Conservation (phyloP, 75 land plant genomes). For the Gnetum montanum region DNA sequence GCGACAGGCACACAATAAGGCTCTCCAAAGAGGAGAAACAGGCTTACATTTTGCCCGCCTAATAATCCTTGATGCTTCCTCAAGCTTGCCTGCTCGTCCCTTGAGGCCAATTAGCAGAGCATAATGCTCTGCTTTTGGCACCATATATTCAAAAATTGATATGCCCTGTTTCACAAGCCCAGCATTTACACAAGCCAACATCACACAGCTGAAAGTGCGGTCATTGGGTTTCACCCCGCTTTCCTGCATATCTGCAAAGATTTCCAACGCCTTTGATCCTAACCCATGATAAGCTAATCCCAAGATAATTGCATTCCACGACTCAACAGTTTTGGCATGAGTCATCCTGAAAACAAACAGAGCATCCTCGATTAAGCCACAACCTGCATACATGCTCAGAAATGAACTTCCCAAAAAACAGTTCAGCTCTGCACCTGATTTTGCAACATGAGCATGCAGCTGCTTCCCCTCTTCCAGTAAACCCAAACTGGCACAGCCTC, state of each 20-base stretch:
- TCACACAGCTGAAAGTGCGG: constrained; percentile 9
- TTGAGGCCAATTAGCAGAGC: constrained; percentile 3
- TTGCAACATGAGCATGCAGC: constrained; percentile 23
- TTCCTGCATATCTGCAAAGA: constrained; percentile 15
- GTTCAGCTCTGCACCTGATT: constrained; percentile 12
- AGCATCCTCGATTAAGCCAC: constrained; percentile 11
- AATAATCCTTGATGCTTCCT: neutral
- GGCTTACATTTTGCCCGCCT: neutral
- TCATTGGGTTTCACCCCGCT: constrained; percentile 12
- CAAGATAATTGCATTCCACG: constrained; percentile 27
- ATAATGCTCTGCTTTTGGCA: constrained; percentile 6
- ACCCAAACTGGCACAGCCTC: constrained; percentile 4
- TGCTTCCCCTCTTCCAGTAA: constrained; percentile 9
- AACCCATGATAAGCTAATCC: constrained; percentile 12
- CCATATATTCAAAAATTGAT: neutral
- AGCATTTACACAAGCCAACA: neutral
- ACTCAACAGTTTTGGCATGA: constrained; percentile 12
- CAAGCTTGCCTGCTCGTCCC: constrained; percentile 9
- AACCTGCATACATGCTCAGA: constrained; percentile 24
- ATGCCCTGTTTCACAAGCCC: constrained; percentile 2
- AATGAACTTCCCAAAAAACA: constrained; percentile 22
- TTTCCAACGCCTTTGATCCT: constrained; percentile 14
- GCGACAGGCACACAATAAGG: constrained; percentile 19
- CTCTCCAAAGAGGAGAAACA: constrained; percentile 9
- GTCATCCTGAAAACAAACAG: constrained; percentile 12